Evolutionary conservation across 805 yeast genomes (phyloP), one percentile per base, ranked within the genome.

Genomic region (Cephaloascus albidus): DNA sequence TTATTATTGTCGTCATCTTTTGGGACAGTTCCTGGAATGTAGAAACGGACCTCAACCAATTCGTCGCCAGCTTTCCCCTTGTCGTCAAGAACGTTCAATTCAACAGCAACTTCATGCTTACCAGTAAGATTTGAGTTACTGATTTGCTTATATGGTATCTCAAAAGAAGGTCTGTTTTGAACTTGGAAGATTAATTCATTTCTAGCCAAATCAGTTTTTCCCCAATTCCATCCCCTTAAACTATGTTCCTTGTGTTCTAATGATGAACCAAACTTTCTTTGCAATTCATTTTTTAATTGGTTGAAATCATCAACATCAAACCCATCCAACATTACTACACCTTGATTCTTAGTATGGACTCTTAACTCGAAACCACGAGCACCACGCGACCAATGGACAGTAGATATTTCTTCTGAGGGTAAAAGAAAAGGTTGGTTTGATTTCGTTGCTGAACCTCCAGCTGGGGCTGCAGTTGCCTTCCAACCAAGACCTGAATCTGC

Each of bases 221-320:
- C 99, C 98, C 98, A 93, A 61, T 93, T 93, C 98, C 98, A 93
- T 26, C 99, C 99, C 64, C 96, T 77, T 47, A 93, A 66, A 3
- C 96, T 84, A 61, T 93, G 98, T 52, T 90, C 97, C 51, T 72
- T 78, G 45, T 74, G 81, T 50, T 93, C 97, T 42, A 93, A 70
- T 40, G 75, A 74, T 34, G 85, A 66, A 39, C 62, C 68, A 60
- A 88, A 86, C 52, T 83, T 75, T 48, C 88, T 70, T 54, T 84
- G 88, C 48, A 93, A 68, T 48, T 89, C 95, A 53, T 76, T 83
- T 59, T 89, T 90, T 53, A 93, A 66, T 43, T 82, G 71, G 43
- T 78, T 77, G 52, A 85, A 82, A 54, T 90, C 96, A 43, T 81
- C 88, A 27, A 68, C 74, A 44, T 87, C 95, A 57, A 93, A 93